phyloP scores from a whole-genome alignment of 2,329 filamentous ascomycete species.

The Aspergillus pseudoterreus region DNA sequence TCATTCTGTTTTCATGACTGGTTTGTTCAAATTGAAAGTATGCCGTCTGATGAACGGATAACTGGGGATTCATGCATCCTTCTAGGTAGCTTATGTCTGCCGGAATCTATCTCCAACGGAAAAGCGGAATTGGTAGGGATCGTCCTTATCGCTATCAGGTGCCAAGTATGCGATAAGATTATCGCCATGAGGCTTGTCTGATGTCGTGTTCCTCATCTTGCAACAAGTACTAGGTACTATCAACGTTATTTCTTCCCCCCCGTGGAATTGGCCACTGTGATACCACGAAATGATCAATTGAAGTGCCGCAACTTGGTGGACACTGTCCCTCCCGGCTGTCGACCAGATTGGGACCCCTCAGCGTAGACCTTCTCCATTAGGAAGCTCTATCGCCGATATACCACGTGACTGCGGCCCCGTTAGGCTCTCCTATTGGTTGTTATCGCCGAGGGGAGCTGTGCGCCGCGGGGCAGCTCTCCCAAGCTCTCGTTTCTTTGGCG shows the following conservation, averaged over 20 bases:
- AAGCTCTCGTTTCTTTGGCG: conserved; percentile 2
- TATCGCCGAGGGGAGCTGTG: conserved; percentile 22
- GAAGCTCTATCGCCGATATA: neutral
- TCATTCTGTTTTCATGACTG: too few relatives aligned
- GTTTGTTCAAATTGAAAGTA: too few relatives aligned
- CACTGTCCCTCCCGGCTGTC: neutral
- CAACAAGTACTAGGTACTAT: neutral
- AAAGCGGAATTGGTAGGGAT: neutral
- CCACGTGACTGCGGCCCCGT: neutral
- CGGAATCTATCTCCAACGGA: too few relatives aligned
- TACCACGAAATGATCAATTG: neutral
- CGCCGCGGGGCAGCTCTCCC: conserved; percentile 20
- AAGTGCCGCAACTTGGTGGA: neutral
- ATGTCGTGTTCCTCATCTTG: neutral
- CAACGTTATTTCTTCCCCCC: neutral
- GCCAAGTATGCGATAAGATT: neutral
- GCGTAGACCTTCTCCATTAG: conserved; percentile 6
- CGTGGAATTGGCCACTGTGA: too few relatives aligned
- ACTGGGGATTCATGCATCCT: too few relatives aligned
- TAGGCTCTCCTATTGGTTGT: conserved; percentile 18
- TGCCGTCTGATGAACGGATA: too few relatives aligned
- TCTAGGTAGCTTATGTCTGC: too few relatives aligned
- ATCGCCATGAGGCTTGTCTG: neutral
- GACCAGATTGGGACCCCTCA: neutral
- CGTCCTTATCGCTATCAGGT: neutral